A percentile compares a stretch with the other conserved stretches of the same genome.
These are phyloP conservation scores for Exophiala sp. DNA, from an alignment of 2,329 filamentous ascomycete species.

Conservation along the genomic window DNA sequence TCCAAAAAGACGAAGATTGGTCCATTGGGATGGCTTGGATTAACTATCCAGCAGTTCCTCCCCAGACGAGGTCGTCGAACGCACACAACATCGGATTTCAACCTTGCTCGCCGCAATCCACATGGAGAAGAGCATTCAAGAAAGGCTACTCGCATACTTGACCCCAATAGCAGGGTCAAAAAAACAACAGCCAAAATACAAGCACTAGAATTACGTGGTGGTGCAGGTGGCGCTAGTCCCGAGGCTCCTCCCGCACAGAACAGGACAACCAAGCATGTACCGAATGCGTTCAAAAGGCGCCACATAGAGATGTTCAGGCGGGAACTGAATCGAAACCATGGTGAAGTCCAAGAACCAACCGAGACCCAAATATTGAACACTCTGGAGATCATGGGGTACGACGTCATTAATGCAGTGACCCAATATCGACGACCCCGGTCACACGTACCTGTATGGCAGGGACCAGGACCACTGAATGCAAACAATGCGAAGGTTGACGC, in stretches of 20 bases:
- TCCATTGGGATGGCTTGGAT: constrained; percentile 2
- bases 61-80: neutral
- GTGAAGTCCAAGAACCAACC: too few species aligned
- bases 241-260: neutral
- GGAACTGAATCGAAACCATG: too few species aligned
- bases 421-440: too few species aligned
- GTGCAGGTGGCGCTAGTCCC: neutral
- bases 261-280: neutral
- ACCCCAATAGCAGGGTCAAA: constrained; percentile 7
- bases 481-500: too few species aligned
- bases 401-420: too few species aligned
- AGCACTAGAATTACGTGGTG: constrained; percentile 8
- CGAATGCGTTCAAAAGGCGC: neutral
- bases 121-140: neutral
- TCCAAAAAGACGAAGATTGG: neutral
- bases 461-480: too few species aligned
- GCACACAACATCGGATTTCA: neutral
- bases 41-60: constrained; percentile 1
- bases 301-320: neutral
- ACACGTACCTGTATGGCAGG: too few species aligned
- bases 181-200: constrained; percentile 1
- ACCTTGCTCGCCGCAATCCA: neutral
- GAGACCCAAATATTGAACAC: too few species aligned
- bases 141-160: neutral
- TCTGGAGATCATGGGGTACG: too few species aligned